Percentiles rank a stretch among this genome's conserved stretches.
Conservation (phyloP, 1,284 basidiomycete genomes). For the Rhodotorula sp. region DNA sequence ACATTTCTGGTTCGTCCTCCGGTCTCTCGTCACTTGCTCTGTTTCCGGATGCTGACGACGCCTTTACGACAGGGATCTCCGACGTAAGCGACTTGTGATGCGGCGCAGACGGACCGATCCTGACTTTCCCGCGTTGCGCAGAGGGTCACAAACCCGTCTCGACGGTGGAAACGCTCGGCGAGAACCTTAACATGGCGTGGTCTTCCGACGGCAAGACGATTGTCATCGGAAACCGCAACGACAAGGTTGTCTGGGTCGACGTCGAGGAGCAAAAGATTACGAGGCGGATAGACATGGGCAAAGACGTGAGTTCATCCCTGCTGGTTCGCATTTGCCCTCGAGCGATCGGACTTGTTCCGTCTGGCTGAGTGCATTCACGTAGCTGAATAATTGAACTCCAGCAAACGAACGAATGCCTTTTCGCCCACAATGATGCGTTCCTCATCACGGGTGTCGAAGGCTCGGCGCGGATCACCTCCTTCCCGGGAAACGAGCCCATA, state of each 20-base stretch:
- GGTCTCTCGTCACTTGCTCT: no score
- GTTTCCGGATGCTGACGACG: neutral
- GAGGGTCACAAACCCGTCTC: slow-evolving; percentile 34
- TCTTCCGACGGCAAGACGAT: slow-evolving; percentile 37
- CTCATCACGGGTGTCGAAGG: slow-evolving; percentile 31
- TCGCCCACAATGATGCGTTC: slow-evolving; percentile 38
- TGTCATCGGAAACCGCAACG: slow-evolving; percentile 27
- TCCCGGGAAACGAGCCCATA: slow-evolving; percentile 22
- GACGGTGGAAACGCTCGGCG: slow-evolving; percentile 30
- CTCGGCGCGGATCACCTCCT: slow-evolving; percentile 9
- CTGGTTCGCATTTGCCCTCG: neutral
- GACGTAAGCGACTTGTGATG: slow-evolving; percentile 21
- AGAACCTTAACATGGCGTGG: slow-evolving; percentile 40
- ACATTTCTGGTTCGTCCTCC: slow-evolving; percentile 35
- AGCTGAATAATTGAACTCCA: no score
- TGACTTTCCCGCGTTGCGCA: neutral
- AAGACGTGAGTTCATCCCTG: slow-evolving; percentile 14
- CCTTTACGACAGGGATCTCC: slow-evolving; percentile 27
- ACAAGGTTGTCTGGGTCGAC: slow-evolving; percentile 34
- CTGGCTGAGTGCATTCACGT: neutral
- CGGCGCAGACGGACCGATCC: neutral
- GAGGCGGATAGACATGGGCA: slow-evolving; percentile 6
- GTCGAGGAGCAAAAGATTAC: slow-evolving; percentile 23
- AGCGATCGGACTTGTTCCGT: neutral
- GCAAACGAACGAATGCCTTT: slow-evolving; percentile 39